Evolutionary conservation across 345 rosid species (phyloP).

Genomic region (Sisymbrium altissimum): DNA sequence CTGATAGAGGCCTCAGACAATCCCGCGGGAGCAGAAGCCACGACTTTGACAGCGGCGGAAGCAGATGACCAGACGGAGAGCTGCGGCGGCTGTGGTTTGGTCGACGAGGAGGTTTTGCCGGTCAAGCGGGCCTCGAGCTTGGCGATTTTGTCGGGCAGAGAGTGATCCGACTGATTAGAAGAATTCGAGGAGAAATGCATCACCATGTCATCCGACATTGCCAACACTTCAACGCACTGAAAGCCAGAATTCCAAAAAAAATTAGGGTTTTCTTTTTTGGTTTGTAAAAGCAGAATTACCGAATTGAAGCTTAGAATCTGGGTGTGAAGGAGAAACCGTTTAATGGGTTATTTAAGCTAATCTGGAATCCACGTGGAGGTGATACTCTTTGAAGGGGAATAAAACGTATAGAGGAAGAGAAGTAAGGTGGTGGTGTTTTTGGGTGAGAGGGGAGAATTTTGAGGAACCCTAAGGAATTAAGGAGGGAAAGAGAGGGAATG

Average conservation of each 20-base stretch:
- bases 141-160: conserved; percentile 89
- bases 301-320: conserved; percentile 18
- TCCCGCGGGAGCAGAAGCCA: conserved; percentile 41
- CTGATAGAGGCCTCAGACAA: conserved; percentile 56
- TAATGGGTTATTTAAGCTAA: not conserved
- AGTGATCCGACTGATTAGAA: conserved; percentile 94
- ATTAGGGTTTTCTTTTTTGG: conserved; percentile 17
- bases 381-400: not conserved
- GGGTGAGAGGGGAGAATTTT: not conserved
- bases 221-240: conserved; percentile 11
- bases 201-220: conserved; percentile 92
- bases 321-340: conserved; percentile 8
- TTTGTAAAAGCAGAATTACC: not conserved
- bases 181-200: conserved; percentile 92
- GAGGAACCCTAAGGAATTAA: conserved; percentile 37
- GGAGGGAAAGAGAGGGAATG: conserved; percentile 26
- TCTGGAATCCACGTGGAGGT: conserved; percentile 9
- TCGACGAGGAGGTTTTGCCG: conserved; percentile 61
- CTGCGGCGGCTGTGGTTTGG: conserved; percentile 34
- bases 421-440: not conserved
- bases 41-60: conserved; percentile 48
- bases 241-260: not conserved
- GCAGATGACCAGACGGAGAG: conserved; percentile 52
- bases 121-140: conserved; percentile 99
- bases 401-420: conserved; percentile 24